These are phyloP conservation scores for Lagenidium sp. DNA, from an alignment of 352 stramenopile genomes.

Conservation along the genomic window DNA sequence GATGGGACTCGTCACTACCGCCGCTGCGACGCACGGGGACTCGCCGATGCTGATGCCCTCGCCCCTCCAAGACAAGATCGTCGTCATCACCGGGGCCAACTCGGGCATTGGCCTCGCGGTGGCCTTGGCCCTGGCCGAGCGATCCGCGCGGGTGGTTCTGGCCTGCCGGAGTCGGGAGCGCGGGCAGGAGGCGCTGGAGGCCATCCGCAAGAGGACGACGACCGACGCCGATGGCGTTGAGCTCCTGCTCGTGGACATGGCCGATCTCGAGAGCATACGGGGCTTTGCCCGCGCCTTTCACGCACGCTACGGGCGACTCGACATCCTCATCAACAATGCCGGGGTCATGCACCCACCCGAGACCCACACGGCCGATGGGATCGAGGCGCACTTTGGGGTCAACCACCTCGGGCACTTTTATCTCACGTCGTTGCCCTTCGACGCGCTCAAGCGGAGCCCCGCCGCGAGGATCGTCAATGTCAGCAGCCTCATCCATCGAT, in stretches of 20 bases:
- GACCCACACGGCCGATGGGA: conserved; percentile 20
- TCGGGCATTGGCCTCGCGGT: conserved; percentile 1
- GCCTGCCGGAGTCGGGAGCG: neutral
- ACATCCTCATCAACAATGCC: conserved; percentile 46
- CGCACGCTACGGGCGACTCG: conserved; percentile 24
- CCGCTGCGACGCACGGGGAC: no score
- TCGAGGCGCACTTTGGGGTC: conserved; percentile 42
- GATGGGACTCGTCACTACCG: no score
- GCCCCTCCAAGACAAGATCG: conserved; percentile 33
- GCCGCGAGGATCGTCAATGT: conserved; percentile 24
- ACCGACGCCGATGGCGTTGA: neutral
- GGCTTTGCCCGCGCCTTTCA: conserved; percentile 19
- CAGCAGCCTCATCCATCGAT: conserved; percentile 24
- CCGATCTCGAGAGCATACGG: conserved; percentile 18
- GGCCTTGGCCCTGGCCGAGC: neutral
- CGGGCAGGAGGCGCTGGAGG: neutral
- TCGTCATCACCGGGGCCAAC: conserved; percentile 25
- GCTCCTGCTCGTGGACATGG: conserved; percentile 19
- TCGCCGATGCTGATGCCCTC: no score
- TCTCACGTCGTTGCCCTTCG: conserved; percentile 34
- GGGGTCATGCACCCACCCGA: conserved; percentile 20
- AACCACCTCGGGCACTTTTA: conserved; percentile 49
- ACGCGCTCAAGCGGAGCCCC: conserved; percentile 18
- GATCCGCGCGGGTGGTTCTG: neutral
- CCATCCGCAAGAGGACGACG: no score